Evolutionary conservation across 2,329 filamentous ascomycete species (phyloP).

Genomic region (Sporothrix variecibatus): DNA sequence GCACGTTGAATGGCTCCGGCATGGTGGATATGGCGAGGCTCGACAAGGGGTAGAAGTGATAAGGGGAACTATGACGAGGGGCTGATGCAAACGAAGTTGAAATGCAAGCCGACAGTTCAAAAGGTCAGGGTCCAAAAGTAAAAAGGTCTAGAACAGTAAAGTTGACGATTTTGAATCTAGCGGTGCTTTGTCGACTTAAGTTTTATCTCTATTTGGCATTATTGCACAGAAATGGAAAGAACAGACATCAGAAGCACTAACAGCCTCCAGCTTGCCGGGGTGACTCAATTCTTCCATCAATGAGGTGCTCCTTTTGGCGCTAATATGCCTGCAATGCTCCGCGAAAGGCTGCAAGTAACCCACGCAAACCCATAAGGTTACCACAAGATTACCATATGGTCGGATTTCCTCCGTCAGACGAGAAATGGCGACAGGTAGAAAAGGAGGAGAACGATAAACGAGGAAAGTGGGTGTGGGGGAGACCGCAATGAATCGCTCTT

Average conservation of each 20-base stretch:
- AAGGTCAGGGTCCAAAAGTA: background rate
- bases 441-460: conserved; percentile 7
- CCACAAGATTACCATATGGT: background rate
- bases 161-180: background rate
- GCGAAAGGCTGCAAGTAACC: background rate
- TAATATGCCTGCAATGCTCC: background rate
- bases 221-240: conserved; percentile 3
- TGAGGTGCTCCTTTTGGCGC: background rate
- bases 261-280: background rate
- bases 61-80: background rate
- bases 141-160: background rate
- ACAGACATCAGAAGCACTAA: background rate
- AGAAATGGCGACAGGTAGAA: background rate
- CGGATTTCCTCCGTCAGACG: conserved; percentile 6
- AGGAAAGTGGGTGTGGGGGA: background rate
- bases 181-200: background rate
- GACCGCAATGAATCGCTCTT: background rate
- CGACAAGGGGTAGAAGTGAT: background rate
- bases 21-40: background rate
- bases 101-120: background rate
- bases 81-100: too few relatives aligned
- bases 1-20: conserved; percentile 36
- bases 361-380: background rate
- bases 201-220: background rate
- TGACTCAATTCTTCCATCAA: conserved; percentile 17